These are phyloP conservation scores for Alloteropsis angusta DNA, from an alignment of 202 grass and related monocot genomes.

Conservation along the genomic window DNA sequence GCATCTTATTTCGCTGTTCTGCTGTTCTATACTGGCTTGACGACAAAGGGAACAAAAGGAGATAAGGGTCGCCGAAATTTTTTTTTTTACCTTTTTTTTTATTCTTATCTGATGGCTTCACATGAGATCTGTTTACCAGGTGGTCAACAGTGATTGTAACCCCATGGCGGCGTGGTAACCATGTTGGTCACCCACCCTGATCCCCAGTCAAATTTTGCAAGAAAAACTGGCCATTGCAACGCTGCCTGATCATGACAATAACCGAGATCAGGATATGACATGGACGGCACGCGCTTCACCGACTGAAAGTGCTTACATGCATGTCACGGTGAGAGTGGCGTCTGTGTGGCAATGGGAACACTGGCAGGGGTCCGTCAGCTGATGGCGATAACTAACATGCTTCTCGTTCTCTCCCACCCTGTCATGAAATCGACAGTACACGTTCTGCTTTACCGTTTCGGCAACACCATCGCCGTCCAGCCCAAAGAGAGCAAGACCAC, in stretches of 20 bases:
- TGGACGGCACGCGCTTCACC: background rate
- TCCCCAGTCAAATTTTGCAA: background rate
- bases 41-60: no score
- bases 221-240: background rate
- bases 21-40: no score
- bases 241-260: no score
- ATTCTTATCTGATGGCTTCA: background rate
- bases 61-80: no score
- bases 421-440: background rate
- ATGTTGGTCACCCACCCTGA: background rate
- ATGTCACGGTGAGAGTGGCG: background rate
- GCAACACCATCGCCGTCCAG: background rate
- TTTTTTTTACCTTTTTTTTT: no score
- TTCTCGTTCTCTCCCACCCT: background rate
- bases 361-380: background rate
- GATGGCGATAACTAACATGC: background rate
- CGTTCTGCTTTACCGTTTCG: background rate
- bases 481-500: background rate
- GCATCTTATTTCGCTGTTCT: no score
- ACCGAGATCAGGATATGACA: background rate
- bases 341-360: background rate
- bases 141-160: background rate
- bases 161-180: background rate
- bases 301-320: background rate
- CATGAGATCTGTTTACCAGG: background rate